These are phyloP conservation scores for Laguncularia racemosa DNA, from an alignment of 345 rosid species.

Conservation along the genomic window DNA sequence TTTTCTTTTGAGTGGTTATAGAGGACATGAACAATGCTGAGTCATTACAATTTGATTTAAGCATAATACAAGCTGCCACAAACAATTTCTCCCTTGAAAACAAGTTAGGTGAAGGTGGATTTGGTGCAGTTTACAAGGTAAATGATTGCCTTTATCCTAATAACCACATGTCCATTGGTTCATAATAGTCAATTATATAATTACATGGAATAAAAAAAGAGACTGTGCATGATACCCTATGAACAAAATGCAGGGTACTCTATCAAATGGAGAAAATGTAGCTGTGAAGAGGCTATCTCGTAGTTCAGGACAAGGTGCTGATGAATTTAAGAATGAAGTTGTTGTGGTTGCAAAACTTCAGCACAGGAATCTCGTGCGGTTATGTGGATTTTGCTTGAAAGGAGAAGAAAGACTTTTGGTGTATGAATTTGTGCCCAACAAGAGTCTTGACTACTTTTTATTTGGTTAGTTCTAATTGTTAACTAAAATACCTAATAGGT, in stretches of 20 bases:
- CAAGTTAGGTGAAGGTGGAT: slow-evolving; percentile 69
- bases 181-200: too few relatives aligned
- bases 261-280: background rate
- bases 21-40: slow-evolving; percentile 26
- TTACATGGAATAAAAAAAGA: background rate
- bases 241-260: slow-evolving; percentile 13
- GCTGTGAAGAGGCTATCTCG: slow-evolving; percentile 42
- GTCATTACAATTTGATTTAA: slow-evolving; percentile 36
- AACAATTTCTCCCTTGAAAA: slow-evolving; percentile 42
- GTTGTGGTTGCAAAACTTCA: slow-evolving; percentile 36
- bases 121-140: slow-evolving; percentile 66
- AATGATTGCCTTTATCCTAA: background rate
- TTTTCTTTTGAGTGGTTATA: slow-evolving; percentile 36
- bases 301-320: slow-evolving; percentile 33
- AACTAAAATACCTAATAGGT: too few relatives aligned
- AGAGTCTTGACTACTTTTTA: slow-evolving; percentile 34
- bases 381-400: slow-evolving; percentile 38
- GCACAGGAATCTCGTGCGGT: slow-evolving; percentile 41
- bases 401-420: slow-evolving; percentile 37
- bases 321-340: slow-evolving; percentile 39
- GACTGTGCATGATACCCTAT: slow-evolving; percentile 22
- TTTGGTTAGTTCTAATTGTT: slow-evolving; percentile 16
- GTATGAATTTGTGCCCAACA: slow-evolving; percentile 40
- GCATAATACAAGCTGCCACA: slow-evolving; percentile 33
- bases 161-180: too few relatives aligned